Percentiles rank a stretch among this genome's conserved stretches.
Conservation (phyloP, 176 grass and related monocot genomes). For the Ensete glaucum region DNA sequence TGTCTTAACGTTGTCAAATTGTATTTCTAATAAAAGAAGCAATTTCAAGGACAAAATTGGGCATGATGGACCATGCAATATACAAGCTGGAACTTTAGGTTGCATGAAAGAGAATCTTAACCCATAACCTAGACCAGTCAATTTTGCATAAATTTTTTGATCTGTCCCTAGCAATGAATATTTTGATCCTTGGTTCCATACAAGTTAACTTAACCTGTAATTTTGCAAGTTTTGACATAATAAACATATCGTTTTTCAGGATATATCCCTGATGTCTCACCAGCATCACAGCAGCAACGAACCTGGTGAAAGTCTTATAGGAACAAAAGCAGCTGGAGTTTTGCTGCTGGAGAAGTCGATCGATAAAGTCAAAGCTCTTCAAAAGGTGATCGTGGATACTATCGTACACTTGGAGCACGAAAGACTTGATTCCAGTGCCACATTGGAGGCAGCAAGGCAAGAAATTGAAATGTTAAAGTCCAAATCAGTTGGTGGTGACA, state of each 20-base stretch:
- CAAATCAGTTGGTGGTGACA: constrained; percentile 19
- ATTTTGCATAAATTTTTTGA: not conserved
- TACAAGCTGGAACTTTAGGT: not conserved
- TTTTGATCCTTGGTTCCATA: not conserved
- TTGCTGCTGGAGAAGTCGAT: constrained; percentile 39
- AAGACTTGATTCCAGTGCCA: constrained; percentile 25
- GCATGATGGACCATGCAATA: not conserved
- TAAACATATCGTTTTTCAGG: constrained; percentile 26
- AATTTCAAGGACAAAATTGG: not conserved
- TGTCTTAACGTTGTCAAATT: too few relatives aligned
- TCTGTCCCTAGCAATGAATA: not conserved
- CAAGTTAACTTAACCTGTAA: not conserved
- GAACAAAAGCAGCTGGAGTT: constrained; percentile 13
- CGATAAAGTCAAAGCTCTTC: constrained; percentile 61
- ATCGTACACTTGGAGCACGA: constrained; percentile 41
- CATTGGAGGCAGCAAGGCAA: constrained; percentile 22
- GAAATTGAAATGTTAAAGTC: constrained; percentile 39
- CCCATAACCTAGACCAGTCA: not conserved
- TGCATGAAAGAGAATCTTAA: not conserved
- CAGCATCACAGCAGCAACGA: constrained; percentile 2
- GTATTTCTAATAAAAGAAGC: not conserved
- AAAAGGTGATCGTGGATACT: constrained; percentile 25
- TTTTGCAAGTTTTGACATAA: not conserved
- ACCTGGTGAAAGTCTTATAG: constrained; percentile 2
- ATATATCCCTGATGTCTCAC: constrained; percentile 6